Evolutionary conservation across 1,284 basidiomycete species (phyloP).

Genomic region (Tilletia indica): DNA sequence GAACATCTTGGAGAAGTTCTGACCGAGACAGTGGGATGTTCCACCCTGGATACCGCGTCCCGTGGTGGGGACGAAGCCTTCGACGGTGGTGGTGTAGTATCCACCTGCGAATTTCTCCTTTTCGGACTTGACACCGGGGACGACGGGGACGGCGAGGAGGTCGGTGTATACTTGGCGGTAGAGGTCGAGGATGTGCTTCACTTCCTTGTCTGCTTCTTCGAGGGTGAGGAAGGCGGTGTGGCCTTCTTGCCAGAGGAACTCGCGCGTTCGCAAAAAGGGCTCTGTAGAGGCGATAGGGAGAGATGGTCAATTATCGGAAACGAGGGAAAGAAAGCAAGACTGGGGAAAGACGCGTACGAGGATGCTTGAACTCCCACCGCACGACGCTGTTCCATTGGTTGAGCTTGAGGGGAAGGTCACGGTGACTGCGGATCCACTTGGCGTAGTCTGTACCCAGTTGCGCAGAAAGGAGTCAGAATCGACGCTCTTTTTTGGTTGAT

Average conservation of each 20-base stretch:
- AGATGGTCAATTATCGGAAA: no score
- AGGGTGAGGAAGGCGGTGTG: conserved; percentile 93
- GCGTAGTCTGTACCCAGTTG: conserved; percentile 66
- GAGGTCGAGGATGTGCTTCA: conserved; percentile 88
- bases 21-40: conserved; percentile 96
- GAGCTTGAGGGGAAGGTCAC: conserved; percentile 92
- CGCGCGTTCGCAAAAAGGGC: conserved; percentile 96
- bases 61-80: conserved; percentile 95
- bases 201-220: conserved; percentile 84
- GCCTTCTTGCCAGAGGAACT: conserved; percentile 99
- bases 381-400: conserved; percentile 99
- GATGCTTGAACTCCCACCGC: conserved; percentile 99
- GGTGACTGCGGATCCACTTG: conserved; percentile 97
- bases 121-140: conserved; percentile 94
- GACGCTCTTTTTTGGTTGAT: neutral
- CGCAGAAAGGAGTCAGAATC: neutral
- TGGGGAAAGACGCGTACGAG: conserved; percentile 58
- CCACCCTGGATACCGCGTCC: conserved; percentile 96
- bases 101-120: conserved; percentile 99
- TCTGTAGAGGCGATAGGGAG: conserved; percentile 54
- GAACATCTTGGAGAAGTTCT: conserved; percentile 99
- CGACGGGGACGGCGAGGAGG: conserved; percentile 92
- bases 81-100: conserved; percentile 95
- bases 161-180: conserved; percentile 97
- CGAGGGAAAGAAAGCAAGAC: no score